phyloP scores from a whole-genome alignment of 306 rosid genomes.

The Lathyrus sativus region DNA sequence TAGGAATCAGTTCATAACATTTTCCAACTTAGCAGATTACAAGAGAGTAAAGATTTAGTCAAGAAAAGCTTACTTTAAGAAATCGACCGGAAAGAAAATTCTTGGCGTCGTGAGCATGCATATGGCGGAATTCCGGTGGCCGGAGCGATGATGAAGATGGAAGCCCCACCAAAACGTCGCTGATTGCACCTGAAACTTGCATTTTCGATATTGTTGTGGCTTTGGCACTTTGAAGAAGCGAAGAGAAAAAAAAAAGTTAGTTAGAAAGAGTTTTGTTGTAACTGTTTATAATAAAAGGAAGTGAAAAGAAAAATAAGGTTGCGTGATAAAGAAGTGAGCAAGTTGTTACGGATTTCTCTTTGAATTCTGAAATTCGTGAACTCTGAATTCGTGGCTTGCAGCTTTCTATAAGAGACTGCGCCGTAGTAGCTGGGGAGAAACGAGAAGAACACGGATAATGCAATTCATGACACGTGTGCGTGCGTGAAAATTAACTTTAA shows the following conservation, averaged over 20 bases:
- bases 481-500: not conserved
- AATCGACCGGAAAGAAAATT: conserved; percentile 52
- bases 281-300: not conserved
- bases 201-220: conserved; percentile 40
- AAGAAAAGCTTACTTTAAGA: conserved; percentile 56
- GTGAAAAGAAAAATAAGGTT: not conserved
- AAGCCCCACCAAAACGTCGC: conserved; percentile 64
- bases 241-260: not conserved
- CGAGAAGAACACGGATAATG: not conserved
- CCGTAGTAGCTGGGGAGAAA: not conserved
- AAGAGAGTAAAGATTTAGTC: conserved; percentile 15
- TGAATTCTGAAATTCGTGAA: not conserved
- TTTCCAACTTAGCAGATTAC: not conserved
- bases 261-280: not conserved
- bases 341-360: not conserved
- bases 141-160: conserved; percentile 60
- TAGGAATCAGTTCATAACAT: not conserved
- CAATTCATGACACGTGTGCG: not conserved
- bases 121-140: conserved; percentile 57
- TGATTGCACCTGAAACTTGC: conserved; percentile 71
- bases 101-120: conserved; percentile 58
- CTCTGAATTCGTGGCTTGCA: not conserved
- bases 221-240: not conserved
- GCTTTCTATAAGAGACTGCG: not conserved
- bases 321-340: not conserved